Evolutionary conservation across 208 protist genomes (phyloP).

Genomic region (Giardia duodenalis): DNA sequence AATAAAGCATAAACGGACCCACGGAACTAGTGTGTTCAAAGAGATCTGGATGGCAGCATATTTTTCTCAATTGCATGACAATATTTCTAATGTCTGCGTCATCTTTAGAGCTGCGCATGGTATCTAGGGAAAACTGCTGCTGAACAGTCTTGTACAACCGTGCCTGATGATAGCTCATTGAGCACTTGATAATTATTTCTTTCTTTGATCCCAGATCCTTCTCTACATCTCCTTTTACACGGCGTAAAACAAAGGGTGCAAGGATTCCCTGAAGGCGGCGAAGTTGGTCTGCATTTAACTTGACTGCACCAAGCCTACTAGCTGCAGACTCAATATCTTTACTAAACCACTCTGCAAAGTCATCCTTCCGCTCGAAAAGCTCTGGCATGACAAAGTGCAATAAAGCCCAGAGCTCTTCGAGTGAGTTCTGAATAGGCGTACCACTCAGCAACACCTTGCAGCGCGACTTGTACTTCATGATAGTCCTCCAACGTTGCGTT

Average conservation of each 20-base stretch:
- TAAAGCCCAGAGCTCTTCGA: conserved; percentile 60
- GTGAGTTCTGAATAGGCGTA: conserved; percentile 54
- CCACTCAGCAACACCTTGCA: conserved; percentile 59
- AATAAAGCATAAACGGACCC: neutral
- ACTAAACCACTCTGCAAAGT: conserved; percentile 44
- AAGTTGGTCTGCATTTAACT: conserved; percentile 65
- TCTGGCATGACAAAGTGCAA: conserved; percentile 63
- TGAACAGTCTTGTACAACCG: conserved; percentile 28
- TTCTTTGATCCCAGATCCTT: conserved; percentile 74
- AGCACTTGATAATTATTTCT: conserved; percentile 18
- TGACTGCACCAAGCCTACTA: conserved; percentile 35
- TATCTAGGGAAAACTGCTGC: neutral
- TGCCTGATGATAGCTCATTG: conserved; percentile 13
- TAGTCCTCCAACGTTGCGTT: conserved; percentile 51
- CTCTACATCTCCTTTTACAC: conserved; percentile 87
- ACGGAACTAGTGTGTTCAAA: conserved; percentile 40
- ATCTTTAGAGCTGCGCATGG: no score
- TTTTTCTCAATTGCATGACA: conserved; percentile 63
- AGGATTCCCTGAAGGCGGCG: conserved; percentile 75
- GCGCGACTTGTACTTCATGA: conserved; percentile 49
- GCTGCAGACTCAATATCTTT: conserved; percentile 20
- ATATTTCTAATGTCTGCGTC: conserved; percentile 49
- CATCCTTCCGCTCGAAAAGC: conserved; percentile 51
- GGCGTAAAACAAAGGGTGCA: conserved; percentile 86
- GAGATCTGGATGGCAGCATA: conserved; percentile 62